A percentile compares a stretch with the other conserved stretches of the same genome.
Evolutionary conservation across 305 asterid species (phyloP).

Genomic region (Fraxinus dipetala): DNA sequence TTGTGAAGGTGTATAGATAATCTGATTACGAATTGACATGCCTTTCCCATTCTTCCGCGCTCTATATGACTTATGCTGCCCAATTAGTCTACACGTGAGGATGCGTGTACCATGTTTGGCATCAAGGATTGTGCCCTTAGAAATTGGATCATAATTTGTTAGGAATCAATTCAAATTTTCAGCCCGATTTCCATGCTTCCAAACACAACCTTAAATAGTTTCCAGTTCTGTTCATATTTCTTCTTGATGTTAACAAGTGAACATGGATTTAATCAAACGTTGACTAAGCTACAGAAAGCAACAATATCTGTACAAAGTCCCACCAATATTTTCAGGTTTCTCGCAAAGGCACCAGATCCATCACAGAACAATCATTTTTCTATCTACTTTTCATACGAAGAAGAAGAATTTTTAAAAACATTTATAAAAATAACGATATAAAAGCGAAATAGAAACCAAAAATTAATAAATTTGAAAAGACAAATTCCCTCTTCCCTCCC

Average conservation of each 20-base stretch:
- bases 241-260: neutral
- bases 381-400: conserved; percentile 28
- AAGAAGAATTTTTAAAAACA: neutral
- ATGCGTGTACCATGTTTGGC: neutral
- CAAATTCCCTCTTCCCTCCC: neutral
- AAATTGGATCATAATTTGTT: neutral
- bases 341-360: conserved; percentile 9
- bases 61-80: too few species aligned
- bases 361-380: conserved; percentile 19
- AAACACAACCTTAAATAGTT: neutral
- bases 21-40: too few species aligned
- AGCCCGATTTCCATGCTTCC: neutral
- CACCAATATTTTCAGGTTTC: neutral
- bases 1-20: neutral
- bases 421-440: neutral
- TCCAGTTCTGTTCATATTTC: neutral
- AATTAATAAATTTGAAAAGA: neutral
- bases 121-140: neutral
- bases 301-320: conserved; percentile 30
- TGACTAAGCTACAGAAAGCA: neutral
- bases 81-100: too few species aligned
- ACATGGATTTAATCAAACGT: neutral
- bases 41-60: too few species aligned
- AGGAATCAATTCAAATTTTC: neutral
- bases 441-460: neutral